Evolutionary conservation across 768 basidiomycete species (phyloP).

Genomic region (Cystobasidium onofrii): DNA sequence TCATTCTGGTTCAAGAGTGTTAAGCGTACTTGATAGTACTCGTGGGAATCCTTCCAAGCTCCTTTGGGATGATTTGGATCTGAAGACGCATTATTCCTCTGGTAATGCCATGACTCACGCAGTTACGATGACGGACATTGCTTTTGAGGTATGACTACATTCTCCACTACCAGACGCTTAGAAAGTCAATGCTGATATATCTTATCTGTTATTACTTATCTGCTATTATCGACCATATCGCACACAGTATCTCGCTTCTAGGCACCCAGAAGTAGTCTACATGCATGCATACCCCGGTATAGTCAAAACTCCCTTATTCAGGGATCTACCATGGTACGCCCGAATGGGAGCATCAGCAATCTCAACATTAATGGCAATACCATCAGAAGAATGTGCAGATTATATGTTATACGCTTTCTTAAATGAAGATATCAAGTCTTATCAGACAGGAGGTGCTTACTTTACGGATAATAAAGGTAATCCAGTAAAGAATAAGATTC

Average conservation of each 20-base stretch:
- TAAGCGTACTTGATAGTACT: constrained; percentile 8
- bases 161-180: too few relatives aligned
- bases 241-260: constrained; percentile 1
- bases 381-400: constrained; percentile 11
- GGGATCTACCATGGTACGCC: not conserved
- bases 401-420: not conserved
- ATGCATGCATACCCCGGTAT: constrained; percentile 15
- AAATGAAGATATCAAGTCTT: not conserved
- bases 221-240: too few relatives aligned
- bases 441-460: constrained; percentile 4
- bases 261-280: not conserved
- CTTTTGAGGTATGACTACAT: not conserved
- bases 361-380: not conserved
- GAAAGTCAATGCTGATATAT: too few relatives aligned
- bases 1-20: not conserved
- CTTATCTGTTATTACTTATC: too few relatives aligned
- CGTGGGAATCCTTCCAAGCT: constrained; percentile 1
- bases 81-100: constrained; percentile 8
- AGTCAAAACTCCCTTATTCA: constrained; percentile 22
- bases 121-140: constrained; percentile 10
- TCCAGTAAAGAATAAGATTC: not conserved
- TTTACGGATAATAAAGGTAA: constrained; percentile 16
- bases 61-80: constrained; percentile 20
- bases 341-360: not conserved
- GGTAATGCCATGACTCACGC: constrained; percentile 4